Base-by-base conservation (phyloP, 1,139 yeast species). In the Lodderomyces orthopsilosis region DNA sequence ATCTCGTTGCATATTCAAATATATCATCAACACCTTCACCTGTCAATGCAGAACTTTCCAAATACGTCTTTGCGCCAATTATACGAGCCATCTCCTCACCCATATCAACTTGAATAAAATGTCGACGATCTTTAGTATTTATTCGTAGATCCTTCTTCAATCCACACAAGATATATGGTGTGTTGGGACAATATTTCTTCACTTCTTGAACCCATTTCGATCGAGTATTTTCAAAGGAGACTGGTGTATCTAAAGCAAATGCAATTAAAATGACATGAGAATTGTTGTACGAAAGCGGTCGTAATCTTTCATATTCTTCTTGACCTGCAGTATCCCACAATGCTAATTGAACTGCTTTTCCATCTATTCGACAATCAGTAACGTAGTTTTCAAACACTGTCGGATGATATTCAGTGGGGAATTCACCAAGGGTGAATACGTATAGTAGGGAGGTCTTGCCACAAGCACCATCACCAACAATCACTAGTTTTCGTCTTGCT, bases 291-390 rank as follows among this genome's bases (percentile, higher is more conserved):
- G 93, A 90, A 55, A 93, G 72, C 5, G 96, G 91, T 55, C 98
- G 75, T 46, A 85, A 67, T 50, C 93, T 61, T 55, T 85, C 91
- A 58, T 84, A 85, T 59, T 85, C 97, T 69, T 90, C 97, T 65
- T 90, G 97, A 4, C 97, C 97, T 1, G 97, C 97, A 4, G 97
- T 91, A 62, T 91, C 97, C 97, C 98, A 91, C 32, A 91, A 66
- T 1, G 96, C 94, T 47, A 91, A 66, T 52, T 90, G 88, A 2
- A 91, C 95, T 10, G 93, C 83, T 54, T 89, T 89, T 12, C 96
- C 96, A 58, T 89, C 96, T 24, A 89, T 94, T 44, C 96, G 72
- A 60, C 96, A 88, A 57, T 88, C 95, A 2, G 96, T 88, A 21
- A 89, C 96, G 61, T 91, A 90, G 62, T 90, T 91, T 56, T 91